Evolutionary conservation across 169 alveolate genomes (phyloP), one percentile per base, ranked within the genome.

Genomic region (Plasmodium fragile): DNA sequence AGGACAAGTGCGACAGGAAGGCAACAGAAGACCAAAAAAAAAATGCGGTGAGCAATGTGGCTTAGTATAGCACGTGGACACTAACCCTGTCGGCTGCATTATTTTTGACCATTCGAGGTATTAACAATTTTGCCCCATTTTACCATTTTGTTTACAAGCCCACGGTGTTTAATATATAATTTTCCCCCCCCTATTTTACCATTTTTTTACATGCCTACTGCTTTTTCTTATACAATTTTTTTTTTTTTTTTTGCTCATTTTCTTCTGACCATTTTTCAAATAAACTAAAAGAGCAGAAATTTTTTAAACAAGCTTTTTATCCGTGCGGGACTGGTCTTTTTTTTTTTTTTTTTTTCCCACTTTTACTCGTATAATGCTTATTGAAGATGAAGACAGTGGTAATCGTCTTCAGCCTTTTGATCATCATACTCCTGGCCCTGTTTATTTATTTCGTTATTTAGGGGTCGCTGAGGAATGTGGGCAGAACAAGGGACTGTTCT

Each of bases 381-480:
- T 89, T 77, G 81, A 89, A 78, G 53, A 89, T 89, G 94, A 89
- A 89, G 90, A 69, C 91, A 41, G 4, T 80, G 22, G 81, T 73
- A 78, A 65, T 79, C 34, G 25, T 78, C 69, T 89, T 89, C 41
- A 45, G 22, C 34, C 65, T 89, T 89, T 89, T 89, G 72, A 43
- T 65, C 32, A 30, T 79, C 65, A 59, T 79, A 65, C 36, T n/a
- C 69, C 25, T 89, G 70, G 81, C 59, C 4, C 11, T 89, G 52
- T 36, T 59, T 18, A 43, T 89, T 39, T 89, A 78, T 71, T 70
- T 89, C 77, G 70, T 89, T 39, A 53, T 43, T 78, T 89, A 89
- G 81, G 78, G 13, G 22, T 34, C 34, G 78, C n/a, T 30, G 80
- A 69, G 65, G 69, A 77, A 32, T 52, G 22, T 81, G 36, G 69